Evolutionary conservation across 2,329 filamentous ascomycete genomes (phyloP).

Genomic region (Monilinia laxa): DNA sequence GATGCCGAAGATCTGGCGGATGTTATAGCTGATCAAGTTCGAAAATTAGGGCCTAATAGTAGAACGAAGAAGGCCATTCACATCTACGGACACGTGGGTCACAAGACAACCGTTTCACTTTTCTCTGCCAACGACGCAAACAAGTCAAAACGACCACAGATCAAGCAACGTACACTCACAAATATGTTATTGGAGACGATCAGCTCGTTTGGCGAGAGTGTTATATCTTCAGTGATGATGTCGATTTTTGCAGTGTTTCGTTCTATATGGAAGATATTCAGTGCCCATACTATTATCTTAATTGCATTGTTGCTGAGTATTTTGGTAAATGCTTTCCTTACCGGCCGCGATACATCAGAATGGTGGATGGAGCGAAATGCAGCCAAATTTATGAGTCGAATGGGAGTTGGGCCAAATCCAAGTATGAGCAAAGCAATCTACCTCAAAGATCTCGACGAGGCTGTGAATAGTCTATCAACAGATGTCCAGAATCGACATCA

Average conservation of each 20-base stretch:
- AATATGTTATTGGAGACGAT: constrained; percentile 71
- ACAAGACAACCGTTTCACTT: constrained; percentile 62
- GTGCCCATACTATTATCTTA: constrained; percentile 74
- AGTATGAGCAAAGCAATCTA: constrained; percentile 87
- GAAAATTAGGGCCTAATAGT: constrained; percentile 69
- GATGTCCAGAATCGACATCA: constrained; percentile 37
- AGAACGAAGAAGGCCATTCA: constrained; percentile 75
- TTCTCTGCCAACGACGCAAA: constrained; percentile 52
- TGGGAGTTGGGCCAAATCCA: constrained; percentile 76
- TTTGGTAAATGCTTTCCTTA: constrained; percentile 71
- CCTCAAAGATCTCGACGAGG: constrained; percentile 74
- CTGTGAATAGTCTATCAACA: constrained; percentile 39
- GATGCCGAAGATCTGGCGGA: constrained; percentile 75
- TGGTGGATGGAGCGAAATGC: constrained; percentile 89
- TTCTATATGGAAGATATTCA: constrained; percentile 65
- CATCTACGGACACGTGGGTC: constrained; percentile 74
- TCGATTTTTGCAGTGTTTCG: constrained; percentile 67
- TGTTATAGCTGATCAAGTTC: constrained; percentile 74
- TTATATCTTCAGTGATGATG: constrained; percentile 73
- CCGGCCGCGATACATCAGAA: constrained; percentile 67
- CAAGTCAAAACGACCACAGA: constrained; percentile 53
- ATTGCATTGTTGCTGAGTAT: constrained; percentile 66
- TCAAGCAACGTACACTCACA: constrained; percentile 60
- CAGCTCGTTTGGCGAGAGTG: constrained; percentile 72
- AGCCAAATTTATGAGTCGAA: constrained; percentile 72